Evolutionary conservation across 2,329 filamentous ascomycete species (phyloP).

Genomic region (Colletotrichum filicis): DNA sequence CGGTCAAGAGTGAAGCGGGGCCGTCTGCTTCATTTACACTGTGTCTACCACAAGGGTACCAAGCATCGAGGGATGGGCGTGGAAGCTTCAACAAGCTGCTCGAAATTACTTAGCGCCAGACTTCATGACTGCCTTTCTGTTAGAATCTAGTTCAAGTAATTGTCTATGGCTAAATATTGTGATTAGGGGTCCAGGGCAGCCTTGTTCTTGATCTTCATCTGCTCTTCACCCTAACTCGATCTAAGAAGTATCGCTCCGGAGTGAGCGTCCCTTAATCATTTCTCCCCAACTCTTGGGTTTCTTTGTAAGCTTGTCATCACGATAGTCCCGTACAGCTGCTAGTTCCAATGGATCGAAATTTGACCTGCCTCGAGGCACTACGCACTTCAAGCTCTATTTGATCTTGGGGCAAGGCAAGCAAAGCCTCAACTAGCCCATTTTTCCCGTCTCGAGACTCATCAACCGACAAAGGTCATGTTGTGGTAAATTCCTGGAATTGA

Average conservation of each 20-base stretch:
- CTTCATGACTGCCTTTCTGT: neutral
- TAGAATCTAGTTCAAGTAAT: neutral
- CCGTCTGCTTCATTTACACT: neutral
- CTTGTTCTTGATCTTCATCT: neutral
- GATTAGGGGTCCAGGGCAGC: neutral
- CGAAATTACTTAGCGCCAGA: neutral
- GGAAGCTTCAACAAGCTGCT: neutral
- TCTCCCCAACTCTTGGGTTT: too few species aligned
- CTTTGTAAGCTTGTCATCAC: neutral
- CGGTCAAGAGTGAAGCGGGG: neutral
- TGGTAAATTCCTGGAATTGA: neutral
- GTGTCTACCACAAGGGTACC: neutral
- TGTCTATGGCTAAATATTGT: neutral
- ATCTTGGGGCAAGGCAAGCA: neutral
- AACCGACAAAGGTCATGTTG: neutral
- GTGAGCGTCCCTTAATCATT: too few species aligned
- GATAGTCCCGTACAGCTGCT: neutral
- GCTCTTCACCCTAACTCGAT: too few species aligned
- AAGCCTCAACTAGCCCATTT: neutral
- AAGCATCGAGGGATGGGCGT: neutral
- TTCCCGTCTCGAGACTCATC: neutral
- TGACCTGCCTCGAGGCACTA: neutral
- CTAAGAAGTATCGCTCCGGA: too few species aligned
- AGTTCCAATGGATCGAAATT: neutral
- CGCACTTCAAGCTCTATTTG: neutral